These are phyloP conservation scores for Crithidia fasciculata DNA, from an alignment of 208 protist species.

Conservation along the genomic window DNA sequence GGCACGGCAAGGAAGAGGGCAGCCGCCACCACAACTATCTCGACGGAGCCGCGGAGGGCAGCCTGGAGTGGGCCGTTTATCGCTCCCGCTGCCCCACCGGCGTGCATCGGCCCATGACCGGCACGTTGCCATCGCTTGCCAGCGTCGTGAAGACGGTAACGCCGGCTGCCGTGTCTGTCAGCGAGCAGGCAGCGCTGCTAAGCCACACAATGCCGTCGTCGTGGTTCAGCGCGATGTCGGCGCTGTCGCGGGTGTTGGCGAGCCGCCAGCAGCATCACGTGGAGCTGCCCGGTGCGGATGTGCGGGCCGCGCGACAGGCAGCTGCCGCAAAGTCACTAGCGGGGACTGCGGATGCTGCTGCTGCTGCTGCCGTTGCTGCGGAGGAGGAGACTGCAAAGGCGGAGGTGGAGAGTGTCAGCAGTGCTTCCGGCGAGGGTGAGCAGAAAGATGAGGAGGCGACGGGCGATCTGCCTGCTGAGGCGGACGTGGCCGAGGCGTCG, in stretches of 20 bases:
- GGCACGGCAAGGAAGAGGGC: background rate
- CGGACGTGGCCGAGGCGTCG: background rate
- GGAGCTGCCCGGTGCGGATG: slow-evolving; percentile 63
- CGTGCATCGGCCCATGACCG: slow-evolving; percentile 81
- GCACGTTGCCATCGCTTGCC: slow-evolving; percentile 72
- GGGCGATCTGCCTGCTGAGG: background rate
- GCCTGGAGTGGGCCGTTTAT: slow-evolving; percentile 22
- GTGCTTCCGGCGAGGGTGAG: background rate
- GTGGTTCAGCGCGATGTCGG: slow-evolving; percentile 69
- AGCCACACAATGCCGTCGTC: slow-evolving; percentile 39
- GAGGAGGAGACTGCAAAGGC: background rate
- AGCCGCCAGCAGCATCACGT: slow-evolving; percentile 37
- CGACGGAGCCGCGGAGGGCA: background rate
- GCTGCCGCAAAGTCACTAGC: slow-evolving; percentile 2
- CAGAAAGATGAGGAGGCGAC: background rate
- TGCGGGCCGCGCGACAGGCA: slow-evolving; percentile 33
- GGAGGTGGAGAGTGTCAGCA: background rate
- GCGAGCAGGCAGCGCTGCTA: slow-evolving; percentile 11
- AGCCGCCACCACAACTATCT: background rate
- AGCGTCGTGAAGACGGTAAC: slow-evolving; percentile 26
- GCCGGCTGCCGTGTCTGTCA: slow-evolving; percentile 7
- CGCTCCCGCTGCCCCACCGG: slow-evolving; percentile 34
- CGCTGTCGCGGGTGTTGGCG: slow-evolving; percentile 43
- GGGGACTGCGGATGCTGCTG: slow-evolving; percentile 6
- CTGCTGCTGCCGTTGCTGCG: background rate